Evolutionary conservation across 192 early-diverging fungal species (phyloP).

Genomic region (Podila horticola): DNA sequence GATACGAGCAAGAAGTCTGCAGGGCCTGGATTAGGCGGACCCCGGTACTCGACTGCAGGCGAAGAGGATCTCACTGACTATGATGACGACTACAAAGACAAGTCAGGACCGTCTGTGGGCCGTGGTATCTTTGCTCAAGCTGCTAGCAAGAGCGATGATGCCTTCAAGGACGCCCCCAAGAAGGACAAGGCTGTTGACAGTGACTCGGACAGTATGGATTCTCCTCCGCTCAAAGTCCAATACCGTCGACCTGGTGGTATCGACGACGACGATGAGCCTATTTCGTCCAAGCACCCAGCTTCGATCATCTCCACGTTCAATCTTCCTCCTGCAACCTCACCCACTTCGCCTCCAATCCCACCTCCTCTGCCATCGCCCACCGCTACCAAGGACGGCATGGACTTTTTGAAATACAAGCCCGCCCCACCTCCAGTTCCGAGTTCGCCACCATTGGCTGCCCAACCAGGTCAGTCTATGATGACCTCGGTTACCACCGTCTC

Average conservation of each 20-base stretch:
- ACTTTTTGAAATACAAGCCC: conserved; percentile 14
- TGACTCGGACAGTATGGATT: conserved; percentile 29
- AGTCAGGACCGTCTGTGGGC: not conserved
- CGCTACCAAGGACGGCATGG: not conserved
- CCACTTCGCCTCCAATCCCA: conserved; percentile 10
- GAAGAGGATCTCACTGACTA: conserved; percentile 20
- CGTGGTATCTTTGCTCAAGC: not conserved
- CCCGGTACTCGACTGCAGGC: conserved; percentile 11
- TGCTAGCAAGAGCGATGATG: no score
- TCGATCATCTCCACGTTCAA: conserved; percentile 46
- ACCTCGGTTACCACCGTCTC: conserved; percentile 41
- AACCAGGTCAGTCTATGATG: conserved; percentile 15
- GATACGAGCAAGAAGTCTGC: not conserved
- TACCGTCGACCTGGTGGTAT: conserved; percentile 22
- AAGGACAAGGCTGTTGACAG: conserved; percentile 5
- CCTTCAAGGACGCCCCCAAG: not conserved
- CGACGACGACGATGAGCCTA: conserved; percentile 12
- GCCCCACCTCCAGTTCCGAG: conserved; percentile 26
- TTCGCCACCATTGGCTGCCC: conserved; percentile 18
- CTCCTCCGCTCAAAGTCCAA: conserved; percentile 47
- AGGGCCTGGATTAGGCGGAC: not conserved
- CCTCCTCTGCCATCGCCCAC: conserved; percentile 10
- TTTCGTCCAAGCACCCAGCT: conserved; percentile 29
- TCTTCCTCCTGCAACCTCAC: conserved; percentile 26
- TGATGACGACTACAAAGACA: conserved; percentile 7